Evolutionary conservation across 139 green algal genomes (phyloP).

Genomic region (Pleodorina starrii): DNA sequence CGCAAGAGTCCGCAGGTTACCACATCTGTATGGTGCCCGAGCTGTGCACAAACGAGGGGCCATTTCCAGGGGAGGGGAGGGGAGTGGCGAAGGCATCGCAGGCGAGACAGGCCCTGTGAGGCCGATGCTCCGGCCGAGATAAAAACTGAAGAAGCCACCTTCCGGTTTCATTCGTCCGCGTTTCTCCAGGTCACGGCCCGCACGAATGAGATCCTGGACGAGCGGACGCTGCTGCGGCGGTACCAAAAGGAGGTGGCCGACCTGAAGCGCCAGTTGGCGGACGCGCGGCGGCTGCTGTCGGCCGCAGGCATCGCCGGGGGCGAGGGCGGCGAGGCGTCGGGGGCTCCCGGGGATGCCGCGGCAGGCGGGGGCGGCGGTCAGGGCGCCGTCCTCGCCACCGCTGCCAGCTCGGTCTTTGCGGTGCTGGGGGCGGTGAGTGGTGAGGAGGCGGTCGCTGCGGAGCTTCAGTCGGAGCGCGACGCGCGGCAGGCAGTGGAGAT

Average conservation of each 20-base stretch:
- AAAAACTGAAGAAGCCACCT: no score
- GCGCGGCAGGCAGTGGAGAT: conserved; percentile 7
- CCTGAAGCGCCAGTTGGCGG: conserved; percentile 84
- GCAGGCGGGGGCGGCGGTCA: no score
- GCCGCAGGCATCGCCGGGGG: background rate
- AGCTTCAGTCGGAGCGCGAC: conserved; percentile 16
- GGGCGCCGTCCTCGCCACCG: background rate
- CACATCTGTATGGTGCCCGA: no score
- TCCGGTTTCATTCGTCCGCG: no score
- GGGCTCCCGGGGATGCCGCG: background rate
- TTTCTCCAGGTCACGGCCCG: conserved; percentile 49
- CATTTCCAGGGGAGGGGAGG: no score
- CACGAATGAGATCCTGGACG: conserved; percentile 86
- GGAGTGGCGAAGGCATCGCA: no score
- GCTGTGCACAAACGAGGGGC: no score
- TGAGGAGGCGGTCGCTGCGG: background rate
- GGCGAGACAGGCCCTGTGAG: no score
- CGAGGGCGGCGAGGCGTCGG: background rate
- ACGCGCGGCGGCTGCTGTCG: conserved; percentile 1
- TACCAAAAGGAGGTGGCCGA: conserved; percentile 89
- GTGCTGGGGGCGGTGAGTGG: background rate
- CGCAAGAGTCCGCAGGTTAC: no score
- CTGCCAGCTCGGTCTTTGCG: background rate
- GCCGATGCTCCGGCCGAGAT: no score
- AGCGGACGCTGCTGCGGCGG: conserved; percentile 83